Conservation (phyloP, 768 basidiomycete genomes). For the Boletus rubroflammeus region DNA sequence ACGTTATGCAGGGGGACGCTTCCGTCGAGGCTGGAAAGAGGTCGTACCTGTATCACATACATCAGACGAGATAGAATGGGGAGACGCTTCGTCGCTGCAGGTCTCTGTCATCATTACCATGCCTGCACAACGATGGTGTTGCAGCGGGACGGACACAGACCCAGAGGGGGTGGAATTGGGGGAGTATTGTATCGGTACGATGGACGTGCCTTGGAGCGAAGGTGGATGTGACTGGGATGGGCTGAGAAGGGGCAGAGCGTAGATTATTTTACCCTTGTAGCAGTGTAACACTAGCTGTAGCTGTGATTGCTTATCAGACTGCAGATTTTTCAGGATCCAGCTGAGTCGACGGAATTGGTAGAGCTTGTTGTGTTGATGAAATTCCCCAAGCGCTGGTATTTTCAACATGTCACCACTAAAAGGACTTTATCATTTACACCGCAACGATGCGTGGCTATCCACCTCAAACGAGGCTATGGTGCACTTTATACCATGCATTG, state of each 20-base stretch:
- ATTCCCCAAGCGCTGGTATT: too few relatives aligned
- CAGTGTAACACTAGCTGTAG: neutral
- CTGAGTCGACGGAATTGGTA: too few relatives aligned
- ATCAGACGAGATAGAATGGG: constrained; percentile 1
- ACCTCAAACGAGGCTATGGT: neutral
- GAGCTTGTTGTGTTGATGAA: neutral
- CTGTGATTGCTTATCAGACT: neutral
- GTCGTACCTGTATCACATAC: neutral
- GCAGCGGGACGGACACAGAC: neutral
- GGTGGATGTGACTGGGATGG: constrained; percentile 6
- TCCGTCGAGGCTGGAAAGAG: too few relatives aligned
- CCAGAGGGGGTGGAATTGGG: constrained; percentile 31
- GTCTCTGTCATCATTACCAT: constrained; percentile 42
- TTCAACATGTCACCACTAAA: neutral
- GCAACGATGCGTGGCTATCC: neutral
- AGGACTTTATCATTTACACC: neutral
- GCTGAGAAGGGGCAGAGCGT: neutral
- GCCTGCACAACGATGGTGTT: constrained; percentile 27
- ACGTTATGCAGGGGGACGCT: too few relatives aligned
- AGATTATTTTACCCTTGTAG: neutral
- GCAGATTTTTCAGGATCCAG: neutral
- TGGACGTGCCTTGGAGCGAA: constrained; percentile 17
- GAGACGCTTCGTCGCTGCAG: constrained; percentile 26
- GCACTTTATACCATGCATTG: neutral
- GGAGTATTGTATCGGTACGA: constrained; percentile 29